Evolutionary conservation across 768 basidiomycete species (phyloP), one percentile per base, ranked within the genome.

Genomic region (Suillus clintonianus): DNA sequence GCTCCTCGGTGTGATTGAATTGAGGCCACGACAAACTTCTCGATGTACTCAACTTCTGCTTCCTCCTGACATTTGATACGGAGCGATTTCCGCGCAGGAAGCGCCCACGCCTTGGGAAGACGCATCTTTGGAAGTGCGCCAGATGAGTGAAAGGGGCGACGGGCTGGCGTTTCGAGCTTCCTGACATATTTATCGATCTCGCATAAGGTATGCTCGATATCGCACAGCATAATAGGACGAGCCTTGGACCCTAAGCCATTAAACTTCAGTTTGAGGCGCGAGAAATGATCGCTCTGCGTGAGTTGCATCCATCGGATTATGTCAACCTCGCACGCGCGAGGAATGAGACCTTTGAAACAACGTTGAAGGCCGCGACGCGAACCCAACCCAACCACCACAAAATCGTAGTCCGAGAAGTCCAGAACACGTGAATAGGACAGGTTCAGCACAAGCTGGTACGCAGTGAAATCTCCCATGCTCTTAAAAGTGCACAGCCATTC

Each of bases 181-280:
- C 91, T 88, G 47, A 86, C 80, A 69, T 92, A 93, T 70, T 92
- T 91, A 76, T 92, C 89, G 51, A 89, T 80, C 71, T 94, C 92
- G 76, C 92, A 94, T 17, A 93, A 76, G 1, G 87, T 80, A 71
- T 94, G 92, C 77, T 94, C 92, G 60, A 93, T 78, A 71, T 94
- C 92, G 42, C 86, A 85, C 56, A 91, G 76, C 67, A 82, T 81
- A 80, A 89, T 85, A 8, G 84, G 83, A 14, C 84, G 77, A 17
- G 70, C 67, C 4, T 80, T 64, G 0, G 82, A 79, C 19, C 87
- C 85, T 13, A 89, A 76, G 19, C 82, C 83, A 0, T 80, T 76
- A 65, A 88, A 86, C 0, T 76, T 62, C 47, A 89, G 69, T 4
- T 85, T 85, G 39, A 90, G 77, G 17, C 88, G 84, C 51, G 80